Evolutionary conservation across 352 stramenopile species (phyloP), one percentile per base, ranked within the genome.

Genomic region (Globisporangium okanoganense): DNA sequence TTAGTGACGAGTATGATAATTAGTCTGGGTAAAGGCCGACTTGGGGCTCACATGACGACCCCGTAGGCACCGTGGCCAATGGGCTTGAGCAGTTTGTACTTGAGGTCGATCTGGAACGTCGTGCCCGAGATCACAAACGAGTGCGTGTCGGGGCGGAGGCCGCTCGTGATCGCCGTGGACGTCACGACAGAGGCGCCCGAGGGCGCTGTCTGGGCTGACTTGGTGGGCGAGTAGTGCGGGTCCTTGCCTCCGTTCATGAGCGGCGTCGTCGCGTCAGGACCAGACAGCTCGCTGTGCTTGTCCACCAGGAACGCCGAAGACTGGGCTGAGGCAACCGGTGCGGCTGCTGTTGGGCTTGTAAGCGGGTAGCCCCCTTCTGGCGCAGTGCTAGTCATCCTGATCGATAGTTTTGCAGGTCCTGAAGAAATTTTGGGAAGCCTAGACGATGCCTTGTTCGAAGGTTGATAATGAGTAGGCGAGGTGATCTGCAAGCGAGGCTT

Each of bases 51-150:
- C 75, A 98, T 95, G 65, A 98, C 93, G 29, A 98, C 87, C 13
- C 93, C 93, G 67, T 98, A 98, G 22, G 91, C 90, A n/a, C 93
- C 92, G 56, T 97, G 91, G n/a, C 92, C 93, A 66, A 98, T 96
- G 49, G 88, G 87, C 64, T 98, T 98, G 74, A 98, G 93, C 68
- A 97, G 82, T 69, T 97, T 92, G 82, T 98, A 98, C 69, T 96
- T 94, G 38, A 87, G 71, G 70, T 97, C 87, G 44, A 98, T 94
- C 66, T 97, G 78, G 66, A 97, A 97, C 25, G 76, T 88, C 27
- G 88, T 96, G n/a, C 88, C 88, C 22, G 78, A 88, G 49, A 96
- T 86, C 45, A 85, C 76, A 62, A 95, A 90, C 52, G 77, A 85
- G 67, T 95, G 76, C 20, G 78, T 94, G 8, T 76, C 85, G 13